Base-by-base conservation (phyloP, 2,329 filamentous ascomycete species). In the Hymenoscyphus salicellus region DNA sequence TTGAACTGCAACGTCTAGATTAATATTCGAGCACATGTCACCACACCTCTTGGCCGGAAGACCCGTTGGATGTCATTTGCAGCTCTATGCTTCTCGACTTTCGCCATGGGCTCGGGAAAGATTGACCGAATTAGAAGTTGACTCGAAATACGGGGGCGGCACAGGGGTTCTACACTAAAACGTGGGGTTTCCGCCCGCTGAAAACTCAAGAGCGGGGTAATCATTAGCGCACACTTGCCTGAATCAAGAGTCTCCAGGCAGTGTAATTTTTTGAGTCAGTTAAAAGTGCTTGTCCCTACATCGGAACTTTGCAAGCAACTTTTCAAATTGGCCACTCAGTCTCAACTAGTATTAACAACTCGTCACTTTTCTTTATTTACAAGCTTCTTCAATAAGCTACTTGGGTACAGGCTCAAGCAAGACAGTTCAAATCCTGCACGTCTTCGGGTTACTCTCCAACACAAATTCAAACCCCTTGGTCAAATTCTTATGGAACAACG, bases 401-500 rank as follows among this genome's bases (percentile, higher is more conserved):
- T 3, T 14, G 6, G 8, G 8, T 41, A 26, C n/a, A 59, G 14
- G 14, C 5, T 17, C 17, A 28, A 17, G 7, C 26, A 14, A 26
- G 16, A 16, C 3, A 41, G 10, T 52, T 28, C 17, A 30, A 17
- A 5, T 60, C 17, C 43, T 46, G 30, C 23, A 58, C 16, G 38
- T 43, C 20, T 43, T 17, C 33, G 5, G 38, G 17, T 26, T 23
- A 26, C 20, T 43, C 11, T 41, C 30, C 10, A 69, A 41, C 5
- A 69, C 61, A 60, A 69, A 67, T 14, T 66, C 61, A 60, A 69
- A 65, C 3, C 63, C 67, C 26, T 65, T 57, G 17, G 23, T 55
- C 57, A 69, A 52, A 23, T 68, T 68, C 3, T 30, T 60, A 33
- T 62, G 23, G 38, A 58, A 67, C 23, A 64, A 55, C 8, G 33